Base-by-base conservation (phyloP, 257 asterid genomes). In the Anisodus acutangulus region DNA sequence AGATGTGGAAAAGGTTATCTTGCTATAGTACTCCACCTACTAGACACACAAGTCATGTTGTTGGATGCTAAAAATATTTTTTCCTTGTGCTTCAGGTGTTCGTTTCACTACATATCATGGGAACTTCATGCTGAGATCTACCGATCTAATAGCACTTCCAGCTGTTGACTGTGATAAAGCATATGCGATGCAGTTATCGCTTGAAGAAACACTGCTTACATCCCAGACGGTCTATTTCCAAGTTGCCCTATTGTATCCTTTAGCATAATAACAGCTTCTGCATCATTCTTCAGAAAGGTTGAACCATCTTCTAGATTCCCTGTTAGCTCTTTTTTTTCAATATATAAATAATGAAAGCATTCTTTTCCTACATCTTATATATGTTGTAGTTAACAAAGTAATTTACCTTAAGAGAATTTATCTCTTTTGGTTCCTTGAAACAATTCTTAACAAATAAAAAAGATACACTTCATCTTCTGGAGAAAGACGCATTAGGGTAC, bases 81-180 rank as follows among this genome's bases (percentile, higher is more conserved):
- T 78, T 74, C 69, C 17, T 83, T 88, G 39, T 88, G 45, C 45
- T 88, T 80, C 85, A 95, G 99, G 99, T 66, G 95, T 94, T 84
- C 99, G 98, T 35, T 95, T 94, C 90, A 89, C 98, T 76, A 92
- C 98, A 80, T 95, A 92, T 89, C 99, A 95, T 87, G 99, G 99
- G 78, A 94, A 95, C 87, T 93, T 95, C 86, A 95, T 95, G 99
- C 90, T 95, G 81, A 90, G 98, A 85, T 95, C 99, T 83, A 92
- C 98, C 17, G 99, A 95, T 91, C 88, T 95, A 83, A 84, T 95
- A 84, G 96, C 98, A 43, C 98, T 95, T 87, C 99, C 99, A 79
- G 98, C 97, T 87, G 96, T 92, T 81, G 98, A 95, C 90, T 95
- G 99, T 85, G 99, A 95, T 86, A 95, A 95, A 90, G 99, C 98